phyloP scores from a whole-genome alignment of 768 basidiomycete species.

The Mycena maculata region DNA sequence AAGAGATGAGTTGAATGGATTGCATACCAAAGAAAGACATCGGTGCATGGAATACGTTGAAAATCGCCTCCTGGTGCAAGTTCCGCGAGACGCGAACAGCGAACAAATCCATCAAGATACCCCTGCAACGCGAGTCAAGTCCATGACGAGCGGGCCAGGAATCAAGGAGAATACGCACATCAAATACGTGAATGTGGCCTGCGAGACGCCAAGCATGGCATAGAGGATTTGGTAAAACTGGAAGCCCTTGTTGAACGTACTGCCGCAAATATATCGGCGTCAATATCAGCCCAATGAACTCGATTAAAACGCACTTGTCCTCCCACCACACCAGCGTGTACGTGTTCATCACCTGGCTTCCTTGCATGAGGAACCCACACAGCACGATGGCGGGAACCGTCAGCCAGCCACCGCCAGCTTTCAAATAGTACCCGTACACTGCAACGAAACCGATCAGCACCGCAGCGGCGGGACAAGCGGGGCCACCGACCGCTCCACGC shows the following conservation, averaged over 20 bases:
- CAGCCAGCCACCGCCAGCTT: constrained; percentile 62
- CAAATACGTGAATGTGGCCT: constrained; percentile 65
- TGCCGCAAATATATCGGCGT: constrained; percentile 33
- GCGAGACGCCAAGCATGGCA: constrained; percentile 67
- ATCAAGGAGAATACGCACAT: constrained; percentile 52
- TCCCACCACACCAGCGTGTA: constrained; percentile 83
- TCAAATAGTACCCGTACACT: constrained; percentile 72
- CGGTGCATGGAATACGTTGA: constrained; percentile 73
- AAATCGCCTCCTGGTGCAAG: constrained; percentile 66
- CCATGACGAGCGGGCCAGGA: neutral
- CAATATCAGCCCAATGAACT: neutral
- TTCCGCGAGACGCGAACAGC: constrained; percentile 69
- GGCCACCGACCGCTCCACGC: constrained; percentile 57
- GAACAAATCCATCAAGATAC: constrained; percentile 64
- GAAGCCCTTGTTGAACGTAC: constrained; percentile 59
- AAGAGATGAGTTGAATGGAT: neutral
- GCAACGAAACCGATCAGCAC: neutral
- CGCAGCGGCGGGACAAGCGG: neutral
- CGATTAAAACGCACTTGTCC: constrained; percentile 51
- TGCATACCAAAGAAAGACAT: constrained; percentile 81
- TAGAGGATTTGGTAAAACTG: constrained; percentile 76
- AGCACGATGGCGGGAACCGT: constrained; percentile 62
- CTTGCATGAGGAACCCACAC: constrained; percentile 68
- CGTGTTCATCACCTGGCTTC: constrained; percentile 67
- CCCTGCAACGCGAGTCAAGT: constrained; percentile 46